Base-by-base conservation (phyloP, 768 basidiomycete genomes). In the Tulasnella sp. region DNA sequence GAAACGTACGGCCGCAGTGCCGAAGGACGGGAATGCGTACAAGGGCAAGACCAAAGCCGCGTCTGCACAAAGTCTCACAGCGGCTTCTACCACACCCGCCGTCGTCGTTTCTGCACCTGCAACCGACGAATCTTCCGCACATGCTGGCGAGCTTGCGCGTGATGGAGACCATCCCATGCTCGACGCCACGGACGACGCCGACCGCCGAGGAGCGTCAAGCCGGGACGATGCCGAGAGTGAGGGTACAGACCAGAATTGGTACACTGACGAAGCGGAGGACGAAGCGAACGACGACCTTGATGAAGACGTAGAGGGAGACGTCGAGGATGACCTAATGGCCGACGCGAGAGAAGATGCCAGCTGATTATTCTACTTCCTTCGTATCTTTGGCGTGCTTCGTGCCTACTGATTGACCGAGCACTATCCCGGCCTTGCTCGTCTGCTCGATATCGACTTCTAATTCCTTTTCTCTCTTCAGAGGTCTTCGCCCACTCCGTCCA, bases 171-270 rank as follows among this genome's bases (percentile, higher is more conserved):
- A 60, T 8, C 60, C 41, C 4, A 64, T 61, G 34, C 58, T 64
- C 6, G 58, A 49, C 17, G 62, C 49, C 9, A 64, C 64, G 19
- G 54, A 50, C 12, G 66, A 66, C 9, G 64, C 48, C 6, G 64
- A 64, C 62, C 25, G 69, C 65, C n/a, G n/a, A 34, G 69, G 63
- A 8, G 67, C 63, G 6, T 69, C 66, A 4, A 65, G 65, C 27
- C 72, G 67, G 21, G 72, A 71, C 41, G 71, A 70, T 14, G 69
- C 70, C 14, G 70, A 64, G 11, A 59, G 40, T 8, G 71, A 55
- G 27, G 61, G 62, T 9, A 58, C 51, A 21, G 59, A 62, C 15
- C 52, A 43, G 39, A 40, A 62, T 39, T 40, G 51, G 21, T 49
- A 59, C 43, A 49, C 58, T 2, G 41, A 43, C 21, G 41, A 54